Evolutionary conservation across 2,329 filamentous ascomycete genomes (phyloP).

Genomic region (Rachicladosporium sp.): DNA sequence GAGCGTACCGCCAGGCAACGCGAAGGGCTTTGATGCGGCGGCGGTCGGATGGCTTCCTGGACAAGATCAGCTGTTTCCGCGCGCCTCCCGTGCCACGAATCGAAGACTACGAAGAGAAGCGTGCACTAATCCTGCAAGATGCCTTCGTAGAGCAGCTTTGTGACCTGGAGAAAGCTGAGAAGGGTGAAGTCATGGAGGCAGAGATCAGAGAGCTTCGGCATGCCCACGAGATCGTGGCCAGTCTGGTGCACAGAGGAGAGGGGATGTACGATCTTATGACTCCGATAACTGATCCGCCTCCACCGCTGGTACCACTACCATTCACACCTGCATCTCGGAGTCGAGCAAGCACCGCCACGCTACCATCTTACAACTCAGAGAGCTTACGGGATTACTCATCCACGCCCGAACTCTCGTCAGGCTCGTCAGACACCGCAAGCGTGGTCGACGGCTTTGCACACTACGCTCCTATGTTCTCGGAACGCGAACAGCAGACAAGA

Average conservation of each 20-base stretch:
- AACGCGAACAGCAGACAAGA: slow-evolving; percentile 2
- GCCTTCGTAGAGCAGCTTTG: slow-evolving; percentile 20
- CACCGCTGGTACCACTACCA: slow-evolving; percentile 15
- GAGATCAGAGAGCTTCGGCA: slow-evolving; percentile 40
- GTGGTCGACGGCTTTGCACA: slow-evolving; percentile 32
- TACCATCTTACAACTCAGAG: slow-evolving; percentile 24
- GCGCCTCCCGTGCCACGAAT: slow-evolving; percentile 23
- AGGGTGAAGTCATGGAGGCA: slow-evolving; percentile 30
- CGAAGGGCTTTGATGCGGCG: slow-evolving; percentile 38
- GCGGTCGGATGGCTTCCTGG: slow-evolving; percentile 33
- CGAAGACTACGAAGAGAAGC: slow-evolving; percentile 41
- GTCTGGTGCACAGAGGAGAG: slow-evolving; percentile 15
- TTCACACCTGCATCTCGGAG: slow-evolving; percentile 21
- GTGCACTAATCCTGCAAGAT: slow-evolving; percentile 32
- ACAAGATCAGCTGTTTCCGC: slow-evolving; percentile 19
- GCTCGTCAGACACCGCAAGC: slow-evolving; percentile 17
- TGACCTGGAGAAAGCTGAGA: slow-evolving; percentile 34
- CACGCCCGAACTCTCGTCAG: slow-evolving; percentile 17
- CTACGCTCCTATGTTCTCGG: slow-evolving; percentile 21
- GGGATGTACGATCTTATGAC: slow-evolving; percentile 20
- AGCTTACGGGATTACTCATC: slow-evolving; percentile 35
- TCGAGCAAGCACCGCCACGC: slow-evolving; percentile 21
- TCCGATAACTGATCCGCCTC: slow-evolving; percentile 15
- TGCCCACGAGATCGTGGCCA: slow-evolving; percentile 40
- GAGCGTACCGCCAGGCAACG: slow-evolving; percentile 42